Conservation (phyloP, 768 basidiomycete species). For the Vishniacozyma victoriae region DNA sequence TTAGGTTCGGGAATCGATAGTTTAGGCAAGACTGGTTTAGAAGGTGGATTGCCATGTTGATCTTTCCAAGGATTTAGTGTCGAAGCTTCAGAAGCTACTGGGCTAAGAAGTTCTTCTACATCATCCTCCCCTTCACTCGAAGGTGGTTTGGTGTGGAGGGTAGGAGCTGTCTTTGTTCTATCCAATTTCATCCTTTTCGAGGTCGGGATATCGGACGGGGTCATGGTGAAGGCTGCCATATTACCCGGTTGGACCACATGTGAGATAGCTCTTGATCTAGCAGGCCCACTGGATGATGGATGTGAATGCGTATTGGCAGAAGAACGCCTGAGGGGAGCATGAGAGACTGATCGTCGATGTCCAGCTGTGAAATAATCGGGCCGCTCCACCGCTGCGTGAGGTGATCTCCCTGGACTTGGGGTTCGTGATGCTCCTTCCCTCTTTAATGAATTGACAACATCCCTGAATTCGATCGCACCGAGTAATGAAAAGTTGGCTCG, state of each 20-base stretch:
- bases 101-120: too few species aligned
- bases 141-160: too few species aligned
- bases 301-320: neutral
- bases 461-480: slow-evolving; percentile 90
- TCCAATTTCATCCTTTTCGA: too few species aligned
- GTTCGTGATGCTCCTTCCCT: slow-evolving; percentile 54
- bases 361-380: slow-evolving; percentile 38
- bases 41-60: slow-evolving; percentile 14
- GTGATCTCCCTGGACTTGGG: slow-evolving; percentile 9
- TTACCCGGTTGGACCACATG: neutral
- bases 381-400: slow-evolving; percentile 5
- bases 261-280: slow-evolving; percentile 4
- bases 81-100: neutral
- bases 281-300: neutral
- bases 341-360: slow-evolving; percentile 8
- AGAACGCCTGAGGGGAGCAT: too few species aligned
- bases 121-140: too few species aligned
- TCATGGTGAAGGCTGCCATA: neutral
- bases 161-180: too few species aligned
- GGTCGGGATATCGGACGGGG: too few species aligned
- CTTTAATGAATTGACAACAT: slow-evolving; percentile 75
- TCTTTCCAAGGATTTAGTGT: slow-evolving; percentile 32
- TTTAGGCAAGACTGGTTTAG: too few species aligned
- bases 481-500: slow-evolving; percentile 61
- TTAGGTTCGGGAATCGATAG: neutral